phyloP scores from a whole-genome alignment of 257 asterid genomes.

The Gardenia jasminoides region DNA sequence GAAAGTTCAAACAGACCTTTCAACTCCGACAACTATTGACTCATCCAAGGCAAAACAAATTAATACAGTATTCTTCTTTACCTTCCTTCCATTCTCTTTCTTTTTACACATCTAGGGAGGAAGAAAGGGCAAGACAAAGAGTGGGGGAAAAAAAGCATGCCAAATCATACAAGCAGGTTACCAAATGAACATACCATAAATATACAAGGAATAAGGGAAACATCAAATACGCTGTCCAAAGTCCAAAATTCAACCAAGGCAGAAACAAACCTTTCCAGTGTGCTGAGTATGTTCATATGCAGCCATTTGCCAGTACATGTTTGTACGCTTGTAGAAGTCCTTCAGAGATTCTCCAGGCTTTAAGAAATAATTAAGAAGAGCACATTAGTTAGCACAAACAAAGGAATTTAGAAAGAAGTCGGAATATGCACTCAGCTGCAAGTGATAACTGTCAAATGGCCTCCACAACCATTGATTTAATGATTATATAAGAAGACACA shows the following conservation, averaged over 20 bases:
- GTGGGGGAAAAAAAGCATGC: neutral
- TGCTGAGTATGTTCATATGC: conserved; percentile 97
- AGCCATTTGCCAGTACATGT: conserved; percentile 99
- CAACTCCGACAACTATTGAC: neutral
- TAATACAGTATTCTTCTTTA: neutral
- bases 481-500: neutral
- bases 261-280: conserved; percentile 86
- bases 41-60: neutral
- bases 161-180: neutral
- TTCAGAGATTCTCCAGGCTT: conserved; percentile 91
- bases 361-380: conserved; percentile 17
- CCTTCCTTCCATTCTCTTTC: neutral
- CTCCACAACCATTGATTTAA: neutral
- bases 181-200: neutral
- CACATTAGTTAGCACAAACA: conserved; percentile 4
- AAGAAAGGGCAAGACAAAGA: neutral
- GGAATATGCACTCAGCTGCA: conserved; percentile 2
- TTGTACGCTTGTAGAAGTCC: conserved; percentile 92
- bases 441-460: neutral
- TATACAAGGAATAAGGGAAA: neutral
- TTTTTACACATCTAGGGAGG: neutral
- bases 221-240: neutral
- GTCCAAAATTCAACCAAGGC: neutral
- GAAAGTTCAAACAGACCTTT: neutral
- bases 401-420: neutral